phyloP scores from a whole-genome alignment of 2,329 filamentous ascomycete genomes.

The Pseudogymnoascus destructans region DNA sequence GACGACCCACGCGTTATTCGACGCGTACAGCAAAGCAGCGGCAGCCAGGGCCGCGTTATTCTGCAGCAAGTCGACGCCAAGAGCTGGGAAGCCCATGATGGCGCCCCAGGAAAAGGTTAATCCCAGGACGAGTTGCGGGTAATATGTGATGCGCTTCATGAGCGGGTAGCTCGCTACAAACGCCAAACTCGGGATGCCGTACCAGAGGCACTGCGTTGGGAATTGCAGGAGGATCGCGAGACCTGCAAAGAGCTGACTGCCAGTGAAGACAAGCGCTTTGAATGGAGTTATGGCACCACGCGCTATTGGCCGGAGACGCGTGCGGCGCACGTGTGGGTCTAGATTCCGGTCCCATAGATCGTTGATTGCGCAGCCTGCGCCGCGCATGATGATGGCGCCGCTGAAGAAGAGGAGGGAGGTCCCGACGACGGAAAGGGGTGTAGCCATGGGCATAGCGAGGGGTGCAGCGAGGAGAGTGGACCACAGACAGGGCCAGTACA shows the following conservation, averaged over 20 bases:
- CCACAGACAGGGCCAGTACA: constrained; percentile 77
- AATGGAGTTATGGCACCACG: constrained; percentile 61
- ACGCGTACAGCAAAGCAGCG: constrained; percentile 58
- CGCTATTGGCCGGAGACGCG: constrained; percentile 66
- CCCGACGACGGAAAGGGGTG: constrained; percentile 47
- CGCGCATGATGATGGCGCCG: constrained; percentile 73
- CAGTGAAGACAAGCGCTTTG: constrained; percentile 61
- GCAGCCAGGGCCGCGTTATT: constrained; percentile 49
- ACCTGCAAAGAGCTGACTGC: constrained; percentile 59
- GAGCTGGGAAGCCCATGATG: constrained; percentile 73
- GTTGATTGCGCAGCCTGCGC: constrained; percentile 79
- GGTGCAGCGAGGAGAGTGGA: constrained; percentile 70
- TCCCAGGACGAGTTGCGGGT: constrained; percentile 72
- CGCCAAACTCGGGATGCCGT: constrained; percentile 60
- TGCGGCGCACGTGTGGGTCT: constrained; percentile 66
- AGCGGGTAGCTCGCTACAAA: constrained; percentile 68
- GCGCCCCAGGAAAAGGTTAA: constrained; percentile 83
- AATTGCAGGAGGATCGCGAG: constrained; percentile 66
- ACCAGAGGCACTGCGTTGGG: constrained; percentile 59
- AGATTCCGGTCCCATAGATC: constrained; percentile 84
- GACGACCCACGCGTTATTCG: constrained; percentile 75
- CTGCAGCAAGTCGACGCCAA: constrained; percentile 62
- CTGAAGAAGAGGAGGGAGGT: constrained; percentile 59
- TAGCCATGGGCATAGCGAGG: constrained; percentile 46
- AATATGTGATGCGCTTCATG: constrained; percentile 76